A percentile compares a stretch with the other conserved stretches of the same genome.
Evolutionary conservation across 2,329 filamentous ascomycete species (phyloP).

Genomic region (Daldinia eschscholtzii): DNA sequence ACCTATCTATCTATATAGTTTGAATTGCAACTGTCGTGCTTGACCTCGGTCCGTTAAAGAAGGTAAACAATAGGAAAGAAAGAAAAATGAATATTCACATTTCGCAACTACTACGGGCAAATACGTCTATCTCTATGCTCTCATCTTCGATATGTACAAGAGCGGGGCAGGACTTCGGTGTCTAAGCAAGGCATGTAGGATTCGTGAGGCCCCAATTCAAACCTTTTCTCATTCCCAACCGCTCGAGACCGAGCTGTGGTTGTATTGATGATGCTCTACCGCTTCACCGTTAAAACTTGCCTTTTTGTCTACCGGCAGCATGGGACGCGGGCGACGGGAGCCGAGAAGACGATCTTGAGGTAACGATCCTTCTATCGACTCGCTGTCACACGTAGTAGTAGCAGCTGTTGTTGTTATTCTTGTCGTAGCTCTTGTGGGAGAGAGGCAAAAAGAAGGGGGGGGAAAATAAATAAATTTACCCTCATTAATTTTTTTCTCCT

Average conservation of each 20-base stretch:
- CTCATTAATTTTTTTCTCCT: slow-evolving; percentile 20
- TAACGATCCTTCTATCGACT: neutral
- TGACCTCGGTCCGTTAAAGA: slow-evolving; percentile 1
- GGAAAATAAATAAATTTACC: slow-evolving; percentile 9
- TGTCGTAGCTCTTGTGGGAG: neutral
- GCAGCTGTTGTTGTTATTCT: no score
- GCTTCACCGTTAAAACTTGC: slow-evolving; percentile 30
- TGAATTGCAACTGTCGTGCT: slow-evolving; percentile 18
- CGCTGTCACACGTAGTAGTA: slow-evolving; percentile 20
- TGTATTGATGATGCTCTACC: slow-evolving; percentile 18
- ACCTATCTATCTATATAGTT: slow-evolving; percentile 8
- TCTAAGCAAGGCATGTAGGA: slow-evolving; percentile 34
- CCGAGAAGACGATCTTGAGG: slow-evolving; percentile 1
- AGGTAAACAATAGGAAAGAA: slow-evolving; percentile 11
- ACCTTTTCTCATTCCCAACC: slow-evolving; percentile 25
- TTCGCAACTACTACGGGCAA: slow-evolving; percentile 11
- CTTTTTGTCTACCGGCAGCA: slow-evolving; percentile 9
- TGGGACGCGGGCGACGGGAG: neutral
- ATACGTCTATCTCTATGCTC: slow-evolving; percentile 15
- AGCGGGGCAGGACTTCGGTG: slow-evolving; percentile 34
- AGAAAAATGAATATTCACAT: slow-evolving; percentile 12
- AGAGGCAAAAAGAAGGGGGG: neutral
- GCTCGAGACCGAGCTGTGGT: slow-evolving; percentile 22
- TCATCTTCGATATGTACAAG: slow-evolving; percentile 15
- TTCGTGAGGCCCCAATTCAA: slow-evolving; percentile 29